Percentiles rank a stretch among this genome's conserved stretches.
phyloP scores from a whole-genome alignment of 768 basidiomycete species.

The Mycena indigotica region DNA sequence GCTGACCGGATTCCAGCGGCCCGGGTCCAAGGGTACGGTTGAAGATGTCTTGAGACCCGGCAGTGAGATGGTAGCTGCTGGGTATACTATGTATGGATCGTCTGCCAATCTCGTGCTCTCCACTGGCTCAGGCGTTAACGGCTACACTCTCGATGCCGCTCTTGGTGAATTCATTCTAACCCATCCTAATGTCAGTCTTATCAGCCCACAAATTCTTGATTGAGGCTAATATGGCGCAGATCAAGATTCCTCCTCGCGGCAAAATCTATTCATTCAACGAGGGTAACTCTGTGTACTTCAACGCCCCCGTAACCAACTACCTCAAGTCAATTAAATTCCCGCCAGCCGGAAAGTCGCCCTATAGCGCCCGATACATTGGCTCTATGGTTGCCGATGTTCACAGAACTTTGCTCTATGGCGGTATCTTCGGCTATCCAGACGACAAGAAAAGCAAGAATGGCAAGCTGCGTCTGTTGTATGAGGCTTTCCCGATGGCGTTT shows the following conservation, averaged over 20 bases:
- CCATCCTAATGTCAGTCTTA: conserved; percentile 78
- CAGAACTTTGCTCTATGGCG: conserved; percentile 93
- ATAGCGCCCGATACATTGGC: conserved; percentile 92
- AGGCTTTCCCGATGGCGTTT: conserved; percentile 98
- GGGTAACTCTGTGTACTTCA: conserved; percentile 95
- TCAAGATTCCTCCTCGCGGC: conserved; percentile 89
- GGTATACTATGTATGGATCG: conserved; percentile 96
- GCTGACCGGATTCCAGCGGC: conserved; percentile 46
- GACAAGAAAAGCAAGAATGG: conserved; percentile 98
- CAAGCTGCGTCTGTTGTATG: conserved; percentile 92
- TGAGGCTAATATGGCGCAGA: conserved; percentile 47
- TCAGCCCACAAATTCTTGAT: not conserved
- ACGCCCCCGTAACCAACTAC: conserved; percentile 78
- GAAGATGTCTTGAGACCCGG: conserved; percentile 92
- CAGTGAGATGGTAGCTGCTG: conserved; percentile 95
- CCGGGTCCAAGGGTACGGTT: conserved; percentile 77
- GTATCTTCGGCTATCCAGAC: conserved; percentile 97
- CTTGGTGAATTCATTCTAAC: conserved; percentile 99
- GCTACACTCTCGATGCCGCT: conserved; percentile 93
- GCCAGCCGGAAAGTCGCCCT: conserved; percentile 73
- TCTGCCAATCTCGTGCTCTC: conserved; percentile 96
- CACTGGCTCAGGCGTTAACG: conserved; percentile 94
- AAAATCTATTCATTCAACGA: conserved; percentile 99
- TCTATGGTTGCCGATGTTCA: conserved; percentile 99
- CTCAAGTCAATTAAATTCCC: conserved; percentile 93